Evolutionary conservation across 345 rosid species (phyloP), one percentile per base, ranked within the genome.

Genomic region (Kernera saxatilis): DNA sequence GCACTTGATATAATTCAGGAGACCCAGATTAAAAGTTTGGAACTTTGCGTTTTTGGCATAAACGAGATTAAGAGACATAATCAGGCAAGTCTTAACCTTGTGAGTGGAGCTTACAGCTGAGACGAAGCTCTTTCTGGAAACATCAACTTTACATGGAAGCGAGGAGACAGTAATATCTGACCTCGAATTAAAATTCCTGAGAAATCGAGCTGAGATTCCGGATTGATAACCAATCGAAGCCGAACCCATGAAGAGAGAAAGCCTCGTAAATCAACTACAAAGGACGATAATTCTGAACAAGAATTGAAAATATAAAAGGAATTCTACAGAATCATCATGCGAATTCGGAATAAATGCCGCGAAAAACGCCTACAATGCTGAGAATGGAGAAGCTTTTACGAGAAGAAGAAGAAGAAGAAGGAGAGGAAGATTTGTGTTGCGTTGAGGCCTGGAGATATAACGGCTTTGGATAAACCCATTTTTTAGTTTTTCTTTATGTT

Each of bases 161-260:
- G 45, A 71, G 13, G 70, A 82, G 75, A 74, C 40, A 51, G 71
- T 79, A 32, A 41, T 18, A 35, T 77, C 83, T 51, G 75, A 43
- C 17, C 74, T 79, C 53, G 12, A 63, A 57, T 69, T 80, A 43
- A 74, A 61, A 10, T 79, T 77, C 51, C 79, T 72, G 45, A 35
- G 14, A 52, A 61, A 72, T 71, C 44, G 82, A 66, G 79, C 64
- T 64, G 74, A 43, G 72, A 84, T 76, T 79, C 84, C 86, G 68
- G 60, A 62, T 41, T 83, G 82, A 81, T 50, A 81, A 68, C 71
- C 84, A 63, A 81, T 61, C 48, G 82, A 57, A 70, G 83, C 46
- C 67, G 90, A 70, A 66, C 77, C 88, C 97, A 88, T 90, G 49
- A 51, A 35, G 76, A 78, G 43, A 53, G 23, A 32, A 32, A 35